Evolutionary conservation across 108 stramenopile species (phyloP), one percentile per base, ranked within the genome.

Genomic region (Cyclotella distinguenda): DNA sequence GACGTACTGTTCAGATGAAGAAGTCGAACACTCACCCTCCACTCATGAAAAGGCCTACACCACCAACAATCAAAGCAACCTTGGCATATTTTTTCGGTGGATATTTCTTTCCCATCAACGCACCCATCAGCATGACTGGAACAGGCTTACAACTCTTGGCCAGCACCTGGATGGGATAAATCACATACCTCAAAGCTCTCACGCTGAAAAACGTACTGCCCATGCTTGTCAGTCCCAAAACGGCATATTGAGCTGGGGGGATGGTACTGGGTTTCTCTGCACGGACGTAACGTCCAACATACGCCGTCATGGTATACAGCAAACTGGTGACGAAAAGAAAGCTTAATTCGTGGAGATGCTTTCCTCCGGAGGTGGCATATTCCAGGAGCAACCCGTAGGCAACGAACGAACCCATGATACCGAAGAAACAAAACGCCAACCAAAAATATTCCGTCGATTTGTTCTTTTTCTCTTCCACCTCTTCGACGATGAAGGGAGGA

Each of bases 101-200:
- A 68, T 98, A 92, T 57, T 85, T 82, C 77, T 98, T 97, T 23
- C 96, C 96, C 89, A 98, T 90, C 8, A 97, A 40, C 8, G 94
- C 93, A 32, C 96, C 96, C 89, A 98, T 95, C 33, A 98, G 70
- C 98, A 98, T 97, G 52, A 98, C 98, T 4, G 98, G 96, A 19
- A 98, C 94, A 28, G 98, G 98, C 72, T 98, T 98, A 78, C 98
- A 98, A 72, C 89, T 91, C 79, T 98, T 98, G 46, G 96, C 96
- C 40, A 98, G 68, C 4, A 98, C 96, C 84, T 97, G 97, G 48
- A 99, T 96, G 25, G 98, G 98, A 78, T 96, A 93, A 74, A 93
- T 93, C 58, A 93, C 91, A 65, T 95, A 98, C 58, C 98, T 74
- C 52, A 99, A 72, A 6, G 87, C 88, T 30, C 98, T 79, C 0